Percentiles rank a stretch among this genome's conserved stretches.
Evolutionary conservation across 2,329 filamentous ascomycete genomes (phyloP).

Genomic region (Colletotrichum gloeosporioides): DNA sequence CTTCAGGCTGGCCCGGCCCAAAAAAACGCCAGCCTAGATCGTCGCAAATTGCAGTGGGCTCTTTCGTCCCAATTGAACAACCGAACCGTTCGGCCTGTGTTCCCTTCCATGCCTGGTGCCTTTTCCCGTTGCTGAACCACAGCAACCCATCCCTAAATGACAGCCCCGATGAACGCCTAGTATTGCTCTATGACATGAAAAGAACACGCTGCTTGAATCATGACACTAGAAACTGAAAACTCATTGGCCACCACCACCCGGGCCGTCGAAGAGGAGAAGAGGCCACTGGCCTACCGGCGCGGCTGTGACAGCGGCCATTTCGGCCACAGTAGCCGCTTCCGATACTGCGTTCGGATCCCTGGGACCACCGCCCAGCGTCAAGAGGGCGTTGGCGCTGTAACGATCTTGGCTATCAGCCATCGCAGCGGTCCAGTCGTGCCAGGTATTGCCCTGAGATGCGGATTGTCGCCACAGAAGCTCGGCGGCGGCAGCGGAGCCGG

Average conservation of each 20-base stretch:
- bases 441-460: slow-evolving; percentile 44
- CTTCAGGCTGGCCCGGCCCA: neutral
- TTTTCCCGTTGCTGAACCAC: neutral
- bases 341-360: slow-evolving; percentile 9
- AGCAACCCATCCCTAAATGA: neutral
- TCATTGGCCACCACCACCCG: neutral
- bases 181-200: neutral
- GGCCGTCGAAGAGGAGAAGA: slow-evolving; percentile 10
- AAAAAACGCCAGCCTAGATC: slow-evolving; percentile 3
- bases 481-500: slow-evolving; percentile 26
- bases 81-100: neutral
- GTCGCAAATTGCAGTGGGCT: neutral
- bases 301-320: neutral
- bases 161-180: neutral
- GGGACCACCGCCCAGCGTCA: slow-evolving; percentile 46
- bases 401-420: slow-evolving; percentile 55
- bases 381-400: slow-evolving; percentile 53
- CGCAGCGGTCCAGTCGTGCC: slow-evolving; percentile 61
- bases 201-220: neutral
- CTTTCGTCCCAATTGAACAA: neutral
- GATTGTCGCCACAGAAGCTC: slow-evolving; percentile 38
- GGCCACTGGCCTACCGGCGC: slow-evolving; percentile 17
- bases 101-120: neutral
- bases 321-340: slow-evolving; percentile 16
- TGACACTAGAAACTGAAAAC: neutral